Evolutionary conservation across 2,329 filamentous ascomycete genomes (phyloP).

Genomic region (Paracamarosporium sp.): DNA sequence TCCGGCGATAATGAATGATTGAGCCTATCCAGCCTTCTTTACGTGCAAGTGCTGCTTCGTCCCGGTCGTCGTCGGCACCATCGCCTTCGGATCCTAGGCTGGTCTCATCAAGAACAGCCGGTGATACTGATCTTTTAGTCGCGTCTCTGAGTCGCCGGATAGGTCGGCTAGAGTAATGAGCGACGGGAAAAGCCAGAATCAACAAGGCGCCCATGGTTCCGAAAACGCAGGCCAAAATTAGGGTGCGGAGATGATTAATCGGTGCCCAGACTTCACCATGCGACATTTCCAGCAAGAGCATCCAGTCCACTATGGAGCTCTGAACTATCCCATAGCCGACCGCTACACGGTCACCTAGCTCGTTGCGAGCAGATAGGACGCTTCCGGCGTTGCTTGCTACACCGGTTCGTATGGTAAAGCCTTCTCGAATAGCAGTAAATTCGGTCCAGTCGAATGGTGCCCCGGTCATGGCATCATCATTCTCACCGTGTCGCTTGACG

Average conservation of each 20-base stretch:
- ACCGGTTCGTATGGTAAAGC: slow-evolving; percentile 58
- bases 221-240: slow-evolving; percentile 85
- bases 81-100: slow-evolving; percentile 47
- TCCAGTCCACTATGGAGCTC: slow-evolving; percentile 78
- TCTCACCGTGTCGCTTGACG: slow-evolving; percentile 33
- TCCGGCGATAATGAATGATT: slow-evolving; percentile 44
- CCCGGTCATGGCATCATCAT: slow-evolving; percentile 29
- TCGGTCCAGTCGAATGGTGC: slow-evolving; percentile 62
- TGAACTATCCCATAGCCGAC: slow-evolving; percentile 79
- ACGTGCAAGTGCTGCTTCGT: slow-evolving; percentile 50
- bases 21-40: slow-evolving; percentile 54
- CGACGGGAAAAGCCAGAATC: slow-evolving; percentile 76
- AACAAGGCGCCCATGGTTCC: slow-evolving; percentile 77
- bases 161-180: slow-evolving; percentile 81
- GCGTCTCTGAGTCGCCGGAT: slow-evolving; percentile 78
- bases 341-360: slow-evolving; percentile 72
- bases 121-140: slow-evolving; percentile 74
- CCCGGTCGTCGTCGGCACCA: slow-evolving; percentile 54
- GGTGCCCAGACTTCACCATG: slow-evolving; percentile 77
- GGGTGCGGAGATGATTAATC: slow-evolving; percentile 76
- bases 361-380: slow-evolving; percentile 73
- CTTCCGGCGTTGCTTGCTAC: slow-evolving; percentile 73
- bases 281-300: slow-evolving; percentile 79
- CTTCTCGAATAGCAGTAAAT: slow-evolving; percentile 69
- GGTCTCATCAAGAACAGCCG: slow-evolving; percentile 62